Percentiles rank a stretch among this genome's conserved stretches.
phyloP scores from a whole-genome alignment of 2,329 filamentous ascomycete species.

The Ceratocystis cubensis region DNA sequence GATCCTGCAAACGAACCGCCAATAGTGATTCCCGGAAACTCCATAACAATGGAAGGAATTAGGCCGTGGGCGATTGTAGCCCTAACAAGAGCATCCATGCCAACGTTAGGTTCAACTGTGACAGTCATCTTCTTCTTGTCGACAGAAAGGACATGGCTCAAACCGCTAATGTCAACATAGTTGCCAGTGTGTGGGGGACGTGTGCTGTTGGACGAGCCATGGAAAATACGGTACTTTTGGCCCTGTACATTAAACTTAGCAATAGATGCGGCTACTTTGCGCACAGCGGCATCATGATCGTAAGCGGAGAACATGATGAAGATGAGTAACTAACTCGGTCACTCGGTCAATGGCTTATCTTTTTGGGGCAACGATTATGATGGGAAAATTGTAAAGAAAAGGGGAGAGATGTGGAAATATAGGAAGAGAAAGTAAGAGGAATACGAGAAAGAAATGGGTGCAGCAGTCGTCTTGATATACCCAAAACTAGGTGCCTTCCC shows the following conservation, averaged over 20 bases:
- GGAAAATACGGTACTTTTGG: conserved; percentile 58
- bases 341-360: too few relatives aligned
- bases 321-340: too few relatives aligned
- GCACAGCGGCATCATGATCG: conserved; percentile 35
- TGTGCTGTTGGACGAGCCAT: conserved; percentile 67
- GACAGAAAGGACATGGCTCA: conserved; percentile 51
- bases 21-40: conserved; percentile 60
- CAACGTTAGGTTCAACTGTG: conserved; percentile 57
- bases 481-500: neutral
- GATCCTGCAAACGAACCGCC: conserved; percentile 57
- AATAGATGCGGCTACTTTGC: conserved; percentile 33
- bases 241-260: conserved; percentile 33
- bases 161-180: conserved; percentile 53
- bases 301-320: conserved; percentile 23
- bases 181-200: conserved; percentile 41
- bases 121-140: conserved; percentile 42
- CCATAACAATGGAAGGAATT: conserved; percentile 55
- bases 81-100: conserved; percentile 52
- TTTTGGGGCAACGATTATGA: too few relatives aligned
- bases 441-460: conserved; percentile 24
- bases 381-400: neutral
- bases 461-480: conserved; percentile 9
- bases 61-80: conserved; percentile 44
- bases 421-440: neutral
- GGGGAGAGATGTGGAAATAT: neutral